Conservation (phyloP, 768 basidiomycete genomes). For the Lentinula aciculospora region DNA sequence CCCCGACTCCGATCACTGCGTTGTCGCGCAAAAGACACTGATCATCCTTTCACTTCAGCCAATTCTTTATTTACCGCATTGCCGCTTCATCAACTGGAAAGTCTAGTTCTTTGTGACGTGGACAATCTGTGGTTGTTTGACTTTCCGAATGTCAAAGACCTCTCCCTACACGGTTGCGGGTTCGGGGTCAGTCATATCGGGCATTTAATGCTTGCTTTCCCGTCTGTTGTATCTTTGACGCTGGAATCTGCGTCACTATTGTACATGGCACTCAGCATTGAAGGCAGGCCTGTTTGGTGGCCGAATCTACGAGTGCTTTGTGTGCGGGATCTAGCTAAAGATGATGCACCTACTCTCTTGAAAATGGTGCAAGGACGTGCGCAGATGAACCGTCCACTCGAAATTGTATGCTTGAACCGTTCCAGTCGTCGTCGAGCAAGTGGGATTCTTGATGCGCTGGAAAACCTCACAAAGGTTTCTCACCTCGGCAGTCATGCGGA, state of each 20-base stretch:
- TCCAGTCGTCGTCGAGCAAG: constrained; percentile 29
- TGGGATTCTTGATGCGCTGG: constrained; percentile 21
- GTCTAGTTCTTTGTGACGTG: constrained; percentile 27
- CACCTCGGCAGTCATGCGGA: constrained; percentile 15
- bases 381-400: constrained; percentile 14
- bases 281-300: constrained; percentile 21
- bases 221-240: constrained; percentile 18
- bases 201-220: constrained; percentile 29
- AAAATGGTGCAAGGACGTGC: constrained; percentile 22
- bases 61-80: constrained; percentile 16
- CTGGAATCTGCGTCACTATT: not conserved
- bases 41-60: constrained; percentile 25
- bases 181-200: constrained; percentile 25
- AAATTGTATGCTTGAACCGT: constrained; percentile 27
- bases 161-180: constrained; percentile 27
- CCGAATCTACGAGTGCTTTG: constrained; percentile 27
- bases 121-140: constrained; percentile 27
- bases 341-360: constrained; percentile 26
- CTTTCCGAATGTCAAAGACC: constrained; percentile 26
- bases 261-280: constrained; percentile 9
- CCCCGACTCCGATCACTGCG: constrained; percentile 34
- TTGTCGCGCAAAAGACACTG: constrained; percentile 25
- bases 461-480: constrained; percentile 22
- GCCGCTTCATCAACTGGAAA: constrained; percentile 28
- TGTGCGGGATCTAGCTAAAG: constrained; percentile 24